Base-by-base conservation (phyloP, 208 protist species). In the Trypanosomatidae sp. region DNA sequence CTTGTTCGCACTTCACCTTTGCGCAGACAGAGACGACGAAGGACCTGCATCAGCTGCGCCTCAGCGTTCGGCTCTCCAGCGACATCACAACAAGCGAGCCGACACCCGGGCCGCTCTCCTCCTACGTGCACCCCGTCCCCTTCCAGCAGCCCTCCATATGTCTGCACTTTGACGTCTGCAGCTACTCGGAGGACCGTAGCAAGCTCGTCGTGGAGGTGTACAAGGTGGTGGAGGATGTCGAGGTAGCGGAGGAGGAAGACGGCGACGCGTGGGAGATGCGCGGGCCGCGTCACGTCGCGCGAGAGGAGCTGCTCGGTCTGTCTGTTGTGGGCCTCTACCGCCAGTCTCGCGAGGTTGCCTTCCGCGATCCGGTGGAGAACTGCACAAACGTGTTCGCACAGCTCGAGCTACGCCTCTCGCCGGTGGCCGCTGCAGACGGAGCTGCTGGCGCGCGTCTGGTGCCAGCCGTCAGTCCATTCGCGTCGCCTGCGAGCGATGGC, bases 61-160 rank as follows among this genome's bases (percentile, higher is more conserved):
- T 96, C 36, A 81, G 80, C 55, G 88, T 96, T 33, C 83, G 88
- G 6, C 77, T 94, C 5, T 91, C 86, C 10, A 85, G 76, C 44
- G 91, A 96, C 75, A 89, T 96, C 33, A 88, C 88, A 1, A 96
- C 89, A 0, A 83, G 83, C 28, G 81, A 90, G 30, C 91, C 91
- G 8, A 73, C 71, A 6, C 70, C 84, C 0, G 91, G 88, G 6
- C 86, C 89, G 3, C 93, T 93, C 64, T 96, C 91, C 8, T 93
- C 89, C 3, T 96, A 87, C 80, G 85, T 96, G 15, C 91, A 96
- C 65, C 81, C 79, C 17, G 80, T 96, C 22, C 91, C 91, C 1
- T 67, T 96, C 9, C 46, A 82, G 56, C 88, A 90, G 72, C 64
- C 76, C 2, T 59, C 69, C 17, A 96, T 96, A 25, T 83, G 88